Evolutionary conservation across 2,329 filamentous ascomycete species (phyloP).

Genomic region (Huntiella decipiens): DNA sequence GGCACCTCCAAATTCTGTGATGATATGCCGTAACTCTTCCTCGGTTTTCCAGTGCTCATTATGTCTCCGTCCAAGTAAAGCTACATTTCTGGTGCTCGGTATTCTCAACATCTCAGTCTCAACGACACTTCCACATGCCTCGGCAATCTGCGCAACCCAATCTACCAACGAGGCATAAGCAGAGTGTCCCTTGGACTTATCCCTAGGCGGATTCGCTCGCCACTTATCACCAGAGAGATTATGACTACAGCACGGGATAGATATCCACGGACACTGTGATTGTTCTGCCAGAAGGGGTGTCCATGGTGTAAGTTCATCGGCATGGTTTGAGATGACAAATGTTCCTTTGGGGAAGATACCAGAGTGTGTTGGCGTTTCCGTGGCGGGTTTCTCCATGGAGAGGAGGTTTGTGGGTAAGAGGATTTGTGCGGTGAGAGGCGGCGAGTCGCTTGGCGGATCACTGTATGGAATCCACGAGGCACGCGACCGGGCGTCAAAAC

Average conservation of each 20-base stretch:
- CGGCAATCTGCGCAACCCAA: conserved; percentile 53
- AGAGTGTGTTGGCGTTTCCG: conserved; percentile 19
- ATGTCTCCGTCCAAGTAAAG: conserved; percentile 47
- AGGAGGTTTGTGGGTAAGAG: conserved; percentile 25
- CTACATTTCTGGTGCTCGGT: conserved; percentile 76
- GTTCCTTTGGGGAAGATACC: conserved; percentile 56
- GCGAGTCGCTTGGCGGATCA: background rate
- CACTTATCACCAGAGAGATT: conserved; percentile 57
- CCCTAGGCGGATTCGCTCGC: conserved; percentile 41
- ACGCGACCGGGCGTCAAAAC: conserved; percentile 72
- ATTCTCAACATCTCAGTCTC: conserved; percentile 81
- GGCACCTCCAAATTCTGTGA: conserved; percentile 34
- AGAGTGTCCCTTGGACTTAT: conserved; percentile 27
- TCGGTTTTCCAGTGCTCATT: conserved; percentile 15
- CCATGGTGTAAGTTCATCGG: conserved; percentile 91
- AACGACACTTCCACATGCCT: conserved; percentile 52
- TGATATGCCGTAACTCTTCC: conserved; percentile 25
- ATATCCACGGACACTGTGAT: conserved; percentile 64
- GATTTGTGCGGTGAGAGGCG: conserved; percentile 25
- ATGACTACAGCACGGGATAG: conserved; percentile 92
- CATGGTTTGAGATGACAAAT: conserved; percentile 94
- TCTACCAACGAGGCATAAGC: conserved; percentile 69
- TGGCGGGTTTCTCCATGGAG: conserved; percentile 12
- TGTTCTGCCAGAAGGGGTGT: conserved; percentile 71
- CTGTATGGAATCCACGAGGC: conserved; percentile 70